Conservation (phyloP, 306 rosid genomes). For the Trifolium subterraneum region DNA sequence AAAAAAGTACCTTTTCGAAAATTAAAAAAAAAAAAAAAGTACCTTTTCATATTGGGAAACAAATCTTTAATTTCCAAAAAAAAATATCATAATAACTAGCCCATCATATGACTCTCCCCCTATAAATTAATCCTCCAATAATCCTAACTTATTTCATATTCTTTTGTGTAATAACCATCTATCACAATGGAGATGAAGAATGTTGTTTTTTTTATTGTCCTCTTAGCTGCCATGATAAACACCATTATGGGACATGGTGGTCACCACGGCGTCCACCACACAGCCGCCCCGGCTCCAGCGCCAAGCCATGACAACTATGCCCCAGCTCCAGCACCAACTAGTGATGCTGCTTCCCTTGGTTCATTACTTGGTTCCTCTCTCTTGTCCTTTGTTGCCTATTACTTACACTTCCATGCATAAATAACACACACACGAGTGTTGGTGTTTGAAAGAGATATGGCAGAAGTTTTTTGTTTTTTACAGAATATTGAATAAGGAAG, state of each 20-base stretch:
- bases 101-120: background rate
- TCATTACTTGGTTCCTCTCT: slow-evolving; percentile 55
- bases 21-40: too few species aligned
- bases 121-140: slow-evolving; percentile 9
- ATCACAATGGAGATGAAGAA: slow-evolving; percentile 60
- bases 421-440: background rate
- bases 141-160: background rate
- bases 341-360: slow-evolving; percentile 46
- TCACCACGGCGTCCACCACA: slow-evolving; percentile 5
- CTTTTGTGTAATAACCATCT: background rate
- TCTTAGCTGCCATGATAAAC: slow-evolving; percentile 48
- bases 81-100: background rate
- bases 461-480: too few species aligned
- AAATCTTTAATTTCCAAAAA: background rate
- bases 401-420: slow-evolving; percentile 42
- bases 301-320: background rate
- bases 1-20: too few species aligned
- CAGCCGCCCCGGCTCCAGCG: background rate
- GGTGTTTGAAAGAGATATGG: background rate
- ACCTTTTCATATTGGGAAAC: too few species aligned
- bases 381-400: slow-evolving; percentile 56
- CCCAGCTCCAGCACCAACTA: slow-evolving; percentile 47
- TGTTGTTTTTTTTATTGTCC: slow-evolving; percentile 46
- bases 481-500: too few species aligned
- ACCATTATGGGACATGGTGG: slow-evolving; percentile 46